These are phyloP conservation scores for Syzygium malaccense DNA, from an alignment of 441 rosid genomes.

Conservation along the genomic window DNA sequence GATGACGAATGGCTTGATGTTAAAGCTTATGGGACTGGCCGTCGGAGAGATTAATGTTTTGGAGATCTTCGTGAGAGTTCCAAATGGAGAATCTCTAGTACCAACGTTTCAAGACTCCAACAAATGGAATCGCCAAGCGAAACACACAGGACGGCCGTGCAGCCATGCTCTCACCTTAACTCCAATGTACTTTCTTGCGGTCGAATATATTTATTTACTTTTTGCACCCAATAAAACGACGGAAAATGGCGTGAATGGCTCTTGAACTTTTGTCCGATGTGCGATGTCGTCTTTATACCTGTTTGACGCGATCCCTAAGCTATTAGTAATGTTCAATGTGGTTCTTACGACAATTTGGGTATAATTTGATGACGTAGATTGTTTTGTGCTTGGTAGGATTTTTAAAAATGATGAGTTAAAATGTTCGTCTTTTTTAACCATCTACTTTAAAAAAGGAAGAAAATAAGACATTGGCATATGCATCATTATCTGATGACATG, in stretches of 20 bases:
- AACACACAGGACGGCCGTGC: background rate
- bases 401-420: background rate
- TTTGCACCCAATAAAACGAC: fast-evolving
- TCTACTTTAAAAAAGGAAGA: background rate
- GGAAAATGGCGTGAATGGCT: fast-evolving
- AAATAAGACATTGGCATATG: background rate
- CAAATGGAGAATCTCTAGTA: background rate
- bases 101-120: background rate
- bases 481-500: background rate
- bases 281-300: fast-evolving
- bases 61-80: background rate
- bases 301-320: fast-evolving
- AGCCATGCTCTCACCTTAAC: background rate
- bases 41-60: background rate
- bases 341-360: background rate
- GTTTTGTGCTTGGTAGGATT: background rate
- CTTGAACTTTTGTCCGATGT: fast-evolving
- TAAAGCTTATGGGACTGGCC: background rate
- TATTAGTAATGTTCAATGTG: background rate
- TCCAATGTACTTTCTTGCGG: background rate
- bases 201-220: background rate
- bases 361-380: no score
- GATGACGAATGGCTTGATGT: background rate
- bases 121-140: background rate
- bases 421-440: background rate